These are phyloP conservation scores for Pleurostoma richardsiae DNA, from an alignment of 2,329 filamentous ascomycete species.

Conservation along the genomic window DNA sequence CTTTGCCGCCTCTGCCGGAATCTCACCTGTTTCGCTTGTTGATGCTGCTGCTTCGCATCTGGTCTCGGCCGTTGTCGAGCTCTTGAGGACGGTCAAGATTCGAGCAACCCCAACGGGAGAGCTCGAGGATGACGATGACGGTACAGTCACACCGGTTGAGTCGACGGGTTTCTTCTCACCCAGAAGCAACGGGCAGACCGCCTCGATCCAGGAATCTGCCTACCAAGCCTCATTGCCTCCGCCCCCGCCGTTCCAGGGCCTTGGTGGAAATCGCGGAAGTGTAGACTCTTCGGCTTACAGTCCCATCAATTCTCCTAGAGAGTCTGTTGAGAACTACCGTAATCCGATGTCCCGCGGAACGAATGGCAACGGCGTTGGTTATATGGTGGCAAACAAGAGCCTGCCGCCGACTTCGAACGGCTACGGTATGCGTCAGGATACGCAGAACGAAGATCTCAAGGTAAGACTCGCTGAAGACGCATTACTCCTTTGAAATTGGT, in stretches of 20 bases:
- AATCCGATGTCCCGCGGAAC: slow-evolving; percentile 11
- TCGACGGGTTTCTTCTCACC: slow-evolving; percentile 65
- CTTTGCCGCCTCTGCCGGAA: slow-evolving; percentile 73
- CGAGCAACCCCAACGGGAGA: slow-evolving; percentile 69
- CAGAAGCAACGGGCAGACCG: slow-evolving; percentile 34
- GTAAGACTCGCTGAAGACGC: slow-evolving; percentile 12
- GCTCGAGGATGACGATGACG: slow-evolving; percentile 73
- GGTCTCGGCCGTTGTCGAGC: slow-evolving; percentile 77
- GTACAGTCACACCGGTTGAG: slow-evolving; percentile 59
- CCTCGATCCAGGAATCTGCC: slow-evolving; percentile 15
- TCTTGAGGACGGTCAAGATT: slow-evolving; percentile 81
- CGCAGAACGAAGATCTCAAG: slow-evolving; percentile 45
- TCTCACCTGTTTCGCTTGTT: slow-evolving; percentile 87
- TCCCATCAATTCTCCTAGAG: slow-evolving; percentile 63
- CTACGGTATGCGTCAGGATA: slow-evolving; percentile 29
- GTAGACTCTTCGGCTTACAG: slow-evolving; percentile 71
- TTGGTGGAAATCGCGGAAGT: slow-evolving; percentile 53
- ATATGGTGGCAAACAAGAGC: slow-evolving; percentile 27
- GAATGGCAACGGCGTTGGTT: slow-evolving; percentile 31
- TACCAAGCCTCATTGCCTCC: slow-evolving; percentile 39
- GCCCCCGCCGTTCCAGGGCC: slow-evolving; percentile 52
- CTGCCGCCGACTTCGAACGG: slow-evolving; percentile 29
- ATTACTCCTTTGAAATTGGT: neutral
- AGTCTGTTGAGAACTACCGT: slow-evolving; percentile 43
- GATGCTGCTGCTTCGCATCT: slow-evolving; percentile 92